Evolutionary conservation across 2,329 filamentous ascomycete species (phyloP).

Genomic region (Colletotrichum noveboracense): DNA sequence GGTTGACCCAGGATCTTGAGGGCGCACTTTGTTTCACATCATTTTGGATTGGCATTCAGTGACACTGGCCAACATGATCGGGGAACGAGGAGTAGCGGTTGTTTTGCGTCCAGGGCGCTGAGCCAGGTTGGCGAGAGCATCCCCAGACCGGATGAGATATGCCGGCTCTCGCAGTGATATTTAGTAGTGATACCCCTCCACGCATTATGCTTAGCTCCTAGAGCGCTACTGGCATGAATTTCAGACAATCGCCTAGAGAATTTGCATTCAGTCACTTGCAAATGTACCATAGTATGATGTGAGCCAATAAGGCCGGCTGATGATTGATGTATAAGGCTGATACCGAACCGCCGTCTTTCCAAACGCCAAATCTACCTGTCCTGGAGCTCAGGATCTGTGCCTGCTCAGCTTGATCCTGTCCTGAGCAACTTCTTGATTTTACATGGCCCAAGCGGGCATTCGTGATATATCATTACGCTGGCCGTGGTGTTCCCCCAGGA

Average conservation of each 20-base stretch:
- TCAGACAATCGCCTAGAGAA: not conserved
- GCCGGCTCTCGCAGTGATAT: not conserved
- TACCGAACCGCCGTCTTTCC: not conserved
- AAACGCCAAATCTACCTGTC: not conserved
- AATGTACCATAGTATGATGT: not conserved
- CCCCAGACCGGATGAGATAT: not conserved
- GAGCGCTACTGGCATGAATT: not conserved
- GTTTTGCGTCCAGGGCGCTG: not conserved
- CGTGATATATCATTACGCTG: slow-evolving; percentile 28
- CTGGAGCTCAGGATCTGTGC: not conserved
- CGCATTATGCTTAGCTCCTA: not conserved
- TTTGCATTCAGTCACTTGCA: not conserved
- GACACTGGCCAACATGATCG: not conserved
- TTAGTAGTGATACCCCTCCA: slow-evolving; percentile 14
- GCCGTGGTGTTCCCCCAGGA: slow-evolving; percentile 64
- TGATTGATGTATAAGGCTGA: not conserved
- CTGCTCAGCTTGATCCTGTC: not conserved
- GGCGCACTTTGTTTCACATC: not conserved
- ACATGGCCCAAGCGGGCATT: slow-evolving; percentile 1
- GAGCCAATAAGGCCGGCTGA: not conserved
- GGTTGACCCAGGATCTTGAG: slow-evolving; percentile 17
- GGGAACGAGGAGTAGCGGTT: not conserved
- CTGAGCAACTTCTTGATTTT: not conserved
- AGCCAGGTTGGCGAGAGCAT: not conserved
- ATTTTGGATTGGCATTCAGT: not conserved